Percentiles rank a stretch among this genome's conserved stretches.
phyloP scores from a whole-genome alignment of 2,329 filamentous ascomycete genomes.

The Torrubiellomyces zombiae region DNA sequence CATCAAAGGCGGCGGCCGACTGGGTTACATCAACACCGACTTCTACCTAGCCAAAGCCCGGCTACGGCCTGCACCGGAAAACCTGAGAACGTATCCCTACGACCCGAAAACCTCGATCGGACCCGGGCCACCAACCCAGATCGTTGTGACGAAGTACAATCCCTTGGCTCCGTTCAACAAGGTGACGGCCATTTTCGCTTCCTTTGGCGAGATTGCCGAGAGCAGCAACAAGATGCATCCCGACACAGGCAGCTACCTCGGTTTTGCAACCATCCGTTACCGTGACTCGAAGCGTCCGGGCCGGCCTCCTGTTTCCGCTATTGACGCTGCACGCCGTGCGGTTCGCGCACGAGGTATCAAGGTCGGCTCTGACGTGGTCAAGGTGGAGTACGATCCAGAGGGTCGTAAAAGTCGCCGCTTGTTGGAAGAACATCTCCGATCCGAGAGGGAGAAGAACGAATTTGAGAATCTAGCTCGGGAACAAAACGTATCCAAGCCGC shows the following conservation, averaged over 20 bases:
- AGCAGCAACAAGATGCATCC: slow-evolving; percentile 92
- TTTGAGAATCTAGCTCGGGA: slow-evolving; percentile 15
- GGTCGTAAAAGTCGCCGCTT: slow-evolving; percentile 66
- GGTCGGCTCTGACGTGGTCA: slow-evolving; percentile 61
- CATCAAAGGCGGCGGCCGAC: slow-evolving; percentile 41
- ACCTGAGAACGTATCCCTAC: slow-evolving; percentile 64
- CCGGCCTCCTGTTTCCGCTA: slow-evolving; percentile 41
- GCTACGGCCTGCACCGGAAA: slow-evolving; percentile 57
- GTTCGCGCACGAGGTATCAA: slow-evolving; percentile 60
- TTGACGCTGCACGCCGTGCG: slow-evolving; percentile 67
- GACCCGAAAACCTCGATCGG: slow-evolving; percentile 74
- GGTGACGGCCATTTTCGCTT: slow-evolving; percentile 58
- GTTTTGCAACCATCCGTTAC: slow-evolving; percentile 84
- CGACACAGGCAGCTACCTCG: slow-evolving; percentile 82
- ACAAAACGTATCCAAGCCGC: slow-evolving; percentile 13
- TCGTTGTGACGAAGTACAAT: slow-evolving; percentile 94
- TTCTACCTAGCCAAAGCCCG: slow-evolving; percentile 56
- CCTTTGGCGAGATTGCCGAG: slow-evolving; percentile 74
- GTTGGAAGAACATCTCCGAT: slow-evolving; percentile 57
- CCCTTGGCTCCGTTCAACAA: slow-evolving; percentile 68
- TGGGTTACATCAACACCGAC: slow-evolving; percentile 53
- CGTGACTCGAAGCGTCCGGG: slow-evolving; percentile 45
- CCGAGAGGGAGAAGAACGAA: slow-evolving; percentile 45
- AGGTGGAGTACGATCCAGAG: slow-evolving; percentile 78
- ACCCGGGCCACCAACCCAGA: slow-evolving; percentile 73